These are phyloP conservation scores for Trypanosoma melophagium DNA, from an alignment of 208 protist genomes.

Conservation along the genomic window DNA sequence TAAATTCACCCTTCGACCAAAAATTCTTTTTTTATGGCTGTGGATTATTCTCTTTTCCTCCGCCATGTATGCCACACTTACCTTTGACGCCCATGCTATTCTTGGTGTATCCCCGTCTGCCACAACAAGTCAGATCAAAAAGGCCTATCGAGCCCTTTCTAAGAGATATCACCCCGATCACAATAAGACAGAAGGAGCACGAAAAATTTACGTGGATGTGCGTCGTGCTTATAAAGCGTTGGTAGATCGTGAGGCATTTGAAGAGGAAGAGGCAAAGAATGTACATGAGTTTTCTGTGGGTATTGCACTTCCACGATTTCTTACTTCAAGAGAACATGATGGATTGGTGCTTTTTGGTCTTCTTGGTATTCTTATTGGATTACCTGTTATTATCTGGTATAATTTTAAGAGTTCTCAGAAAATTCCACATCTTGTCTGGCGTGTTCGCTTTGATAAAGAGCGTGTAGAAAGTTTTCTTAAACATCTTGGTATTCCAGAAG, in stretches of 20 bases:
- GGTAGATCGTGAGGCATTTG: constrained; percentile 88
- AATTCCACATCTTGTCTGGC: constrained; percentile 61
- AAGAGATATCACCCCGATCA: constrained; percentile 90
- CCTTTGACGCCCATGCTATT: constrained; percentile 86
- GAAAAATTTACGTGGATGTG: constrained; percentile 85
- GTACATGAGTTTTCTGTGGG: constrained; percentile 79
- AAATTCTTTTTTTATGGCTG: constrained; percentile 73
- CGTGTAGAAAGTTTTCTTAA: constrained; percentile 73
- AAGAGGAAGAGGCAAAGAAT: constrained; percentile 82
- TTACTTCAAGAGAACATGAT: constrained; percentile 87
- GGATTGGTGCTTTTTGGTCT: constrained; percentile 86
- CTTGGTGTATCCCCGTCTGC: constrained; percentile 59
- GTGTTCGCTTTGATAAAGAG: constrained; percentile 80
- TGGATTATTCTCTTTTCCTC: constrained; percentile 88
- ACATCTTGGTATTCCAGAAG: constrained; percentile 78
- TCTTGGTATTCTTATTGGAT: constrained; percentile 67
- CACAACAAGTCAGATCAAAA: constrained; percentile 83
- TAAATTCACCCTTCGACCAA: constrained; percentile 81
- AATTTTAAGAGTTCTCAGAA: constrained; percentile 76
- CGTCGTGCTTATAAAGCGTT: constrained; percentile 92
- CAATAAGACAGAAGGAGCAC: constrained; percentile 87
- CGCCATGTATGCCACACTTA: constrained; percentile 85
- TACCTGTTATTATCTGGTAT: constrained; percentile 78
- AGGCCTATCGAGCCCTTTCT: constrained; percentile 79
- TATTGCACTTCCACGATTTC: constrained; percentile 83